These are phyloP conservation scores for Aphelidium insulamus DNA, from an alignment of 371 early-diverging fungal genomes.

Conservation along the genomic window DNA sequence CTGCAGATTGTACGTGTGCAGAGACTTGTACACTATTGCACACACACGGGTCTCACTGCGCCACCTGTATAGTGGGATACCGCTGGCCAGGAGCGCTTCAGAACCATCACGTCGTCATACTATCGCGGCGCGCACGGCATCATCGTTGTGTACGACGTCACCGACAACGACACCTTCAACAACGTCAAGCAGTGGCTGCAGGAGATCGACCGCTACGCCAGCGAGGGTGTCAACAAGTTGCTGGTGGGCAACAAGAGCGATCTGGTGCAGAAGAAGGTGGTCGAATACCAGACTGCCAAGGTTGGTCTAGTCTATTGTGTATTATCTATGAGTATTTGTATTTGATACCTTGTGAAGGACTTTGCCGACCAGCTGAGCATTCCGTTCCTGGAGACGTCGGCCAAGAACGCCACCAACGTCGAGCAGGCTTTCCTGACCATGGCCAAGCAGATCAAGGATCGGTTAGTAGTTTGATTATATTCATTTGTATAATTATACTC, in stretches of 20 bases:
- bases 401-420: conserved; percentile 89
- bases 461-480: conserved; percentile 18
- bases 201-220: conserved; percentile 93
- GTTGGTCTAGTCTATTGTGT: conserved; percentile 4
- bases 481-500: background rate
- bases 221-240: conserved; percentile 89
- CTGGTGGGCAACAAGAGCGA: conserved; percentile 98
- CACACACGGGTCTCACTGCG: background rate
- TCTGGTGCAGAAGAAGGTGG: conserved; percentile 64
- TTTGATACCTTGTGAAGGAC: background rate
- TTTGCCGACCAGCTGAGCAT: conserved; percentile 68
- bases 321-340: background rate
- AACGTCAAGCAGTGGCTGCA: conserved; percentile 96
- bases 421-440: conserved; percentile 94
- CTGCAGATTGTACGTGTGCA: conserved; percentile 56
- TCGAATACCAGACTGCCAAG: conserved; percentile 24
- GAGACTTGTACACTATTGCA: background rate
- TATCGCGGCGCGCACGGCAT: conserved; percentile 99
- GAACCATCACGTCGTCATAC: conserved; percentile 89
- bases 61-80: conserved; percentile 59
- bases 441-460: conserved; percentile 48
- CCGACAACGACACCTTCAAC: conserved; percentile 89
- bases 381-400: conserved; percentile 84
- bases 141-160: conserved; percentile 96
- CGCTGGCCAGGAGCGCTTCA: conserved; percentile 99